Evolutionary conservation across 371 early-diverging fungal genomes (phyloP), one percentile per base, ranked within the genome.

Genomic region (Mortierella sp.): DNA sequence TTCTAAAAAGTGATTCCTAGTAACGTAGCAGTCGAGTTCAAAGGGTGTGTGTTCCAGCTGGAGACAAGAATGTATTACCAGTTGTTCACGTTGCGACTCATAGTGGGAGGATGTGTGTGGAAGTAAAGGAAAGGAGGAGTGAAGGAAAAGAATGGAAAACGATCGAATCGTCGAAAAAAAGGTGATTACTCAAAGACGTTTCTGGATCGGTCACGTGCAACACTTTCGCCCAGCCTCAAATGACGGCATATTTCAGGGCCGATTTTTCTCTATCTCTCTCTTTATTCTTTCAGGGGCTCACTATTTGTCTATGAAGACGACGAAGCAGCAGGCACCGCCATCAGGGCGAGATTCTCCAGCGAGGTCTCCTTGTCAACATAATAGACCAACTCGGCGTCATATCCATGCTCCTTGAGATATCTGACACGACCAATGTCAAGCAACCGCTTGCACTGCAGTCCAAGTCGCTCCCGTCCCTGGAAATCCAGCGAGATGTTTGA

Each of bases 361-460:
- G 92, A 93, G 7, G 91, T 89, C n/a, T 86, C 79, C 67, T 85
- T 79, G 66, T 90, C 89, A 22, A 91, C 91, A 80, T 94, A 94
- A 74, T 94, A 92, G 5, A 94, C 91, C 11, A 94, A 85, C 64
- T 91, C 87, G 3, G 87, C 88, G 66, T 90, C 84, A 66, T 93
- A 91, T 0, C 92, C 92, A 63, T 85, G 76, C 39, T 85, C 72
- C 66, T 90, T 80, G 26, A 92, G 76, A 48, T 87, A 94, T n/a
- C 88, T 75, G 4, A 89, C 83, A 52, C 95, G 86, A 13, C 95
- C 95, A 39, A 88, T 77, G 71, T 94, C 95, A 61, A 95, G 41
- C 16, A 95, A 78, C 22, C 96, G 88, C 74, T 97, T 97, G 80
- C 90, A 93, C 70, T 90, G 89, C 64, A 89, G 89, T 0, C 97